Conservation (phyloP, 148 eudicot genomes). For the Vaccinium macrocarpon region DNA sequence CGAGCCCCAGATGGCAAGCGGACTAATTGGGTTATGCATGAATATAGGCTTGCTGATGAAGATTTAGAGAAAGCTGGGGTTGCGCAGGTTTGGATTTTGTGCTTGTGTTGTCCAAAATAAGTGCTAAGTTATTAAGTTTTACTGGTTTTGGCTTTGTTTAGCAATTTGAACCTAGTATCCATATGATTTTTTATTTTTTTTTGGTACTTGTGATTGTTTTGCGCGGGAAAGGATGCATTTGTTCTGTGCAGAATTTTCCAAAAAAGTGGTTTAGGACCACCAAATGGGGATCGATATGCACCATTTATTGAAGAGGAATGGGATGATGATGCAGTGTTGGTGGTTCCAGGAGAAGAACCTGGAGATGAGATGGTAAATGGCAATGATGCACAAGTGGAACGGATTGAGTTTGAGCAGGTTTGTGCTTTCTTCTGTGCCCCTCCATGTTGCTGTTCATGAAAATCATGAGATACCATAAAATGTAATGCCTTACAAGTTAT, state of each 20-base stretch:
- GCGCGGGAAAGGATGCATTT: slow-evolving; percentile 48
- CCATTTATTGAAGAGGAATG: slow-evolving; percentile 45
- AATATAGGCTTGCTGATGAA: slow-evolving; percentile 34
- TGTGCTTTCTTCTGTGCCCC: background rate
- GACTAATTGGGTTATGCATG: slow-evolving; percentile 52
- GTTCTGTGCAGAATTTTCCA: slow-evolving; percentile 40
- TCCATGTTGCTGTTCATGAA: background rate
- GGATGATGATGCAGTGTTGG: slow-evolving; percentile 31
- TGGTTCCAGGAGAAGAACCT: slow-evolving; percentile 60
- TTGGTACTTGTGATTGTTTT: slow-evolving; percentile 11
- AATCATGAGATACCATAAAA: background rate
- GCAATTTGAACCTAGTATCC: slow-evolving; percentile 9
- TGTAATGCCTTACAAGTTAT: slow-evolving; percentile 1
- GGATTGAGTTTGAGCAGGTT: slow-evolving; percentile 30
- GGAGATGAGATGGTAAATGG: slow-evolving; percentile 52
- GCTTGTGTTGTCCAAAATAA: background rate
- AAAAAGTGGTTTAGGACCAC: slow-evolving; percentile 46
- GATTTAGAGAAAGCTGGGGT: slow-evolving; percentile 29
- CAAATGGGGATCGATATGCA: slow-evolving; percentile 43
- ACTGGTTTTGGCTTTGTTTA: slow-evolving; percentile 11
- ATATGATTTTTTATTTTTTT: background rate
- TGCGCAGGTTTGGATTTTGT: slow-evolving; percentile 27
- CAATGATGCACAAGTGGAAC: slow-evolving; percentile 55
- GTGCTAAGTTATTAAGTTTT: slow-evolving; percentile 6
- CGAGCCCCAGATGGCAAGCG: slow-evolving; percentile 40